Percentiles rank a stretch among this genome's conserved stretches.
These are phyloP conservation scores for Candida palmyrensis DNA, from an alignment of 805 yeast species.

Conservation along the genomic window DNA sequence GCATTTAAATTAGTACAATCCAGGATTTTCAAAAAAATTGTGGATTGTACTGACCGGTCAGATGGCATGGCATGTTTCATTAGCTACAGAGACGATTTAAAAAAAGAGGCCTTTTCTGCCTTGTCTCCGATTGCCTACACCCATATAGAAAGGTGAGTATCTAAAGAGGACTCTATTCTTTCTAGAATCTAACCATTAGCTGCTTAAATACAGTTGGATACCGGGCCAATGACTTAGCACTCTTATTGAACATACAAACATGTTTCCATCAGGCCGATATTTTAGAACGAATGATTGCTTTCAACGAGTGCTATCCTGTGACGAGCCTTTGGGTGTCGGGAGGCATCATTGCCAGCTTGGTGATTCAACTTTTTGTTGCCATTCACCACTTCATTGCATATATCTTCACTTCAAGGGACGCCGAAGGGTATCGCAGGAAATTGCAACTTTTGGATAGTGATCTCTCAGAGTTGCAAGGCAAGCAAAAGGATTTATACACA, in stretches of 20 bases:
- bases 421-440: slow-evolving; percentile 1
- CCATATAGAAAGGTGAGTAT: not conserved
- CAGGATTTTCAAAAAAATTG: slow-evolving; percentile 7
- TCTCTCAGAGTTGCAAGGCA: slow-evolving; percentile 2
- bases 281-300: slow-evolving; percentile 8
- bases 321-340: slow-evolving; percentile 7
- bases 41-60: slow-evolving; percentile 14
- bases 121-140: not conserved
- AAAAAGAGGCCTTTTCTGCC: slow-evolving; percentile 4
- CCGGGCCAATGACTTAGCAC: slow-evolving; percentile 13
- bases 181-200: not conserved
- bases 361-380: slow-evolving; percentile 7
- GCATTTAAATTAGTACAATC: slow-evolving; percentile 7
- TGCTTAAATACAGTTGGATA: slow-evolving; percentile 13
- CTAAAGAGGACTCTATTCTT: not conserved
- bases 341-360: slow-evolving; percentile 7
- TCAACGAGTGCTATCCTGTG: slow-evolving; percentile 1
- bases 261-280: slow-evolving; percentile 20
- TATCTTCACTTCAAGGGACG: slow-evolving; percentile 6
- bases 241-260: slow-evolving; percentile 17
- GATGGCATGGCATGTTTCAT: slow-evolving; percentile 16
- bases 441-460: not conserved
- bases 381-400: slow-evolving; percentile 6
- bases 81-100: slow-evolving; percentile 8
- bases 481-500: slow-evolving; percentile 1